phyloP scores from a whole-genome alignment of 116 monocot species.

The Dioscorea cayenensis region DNA sequence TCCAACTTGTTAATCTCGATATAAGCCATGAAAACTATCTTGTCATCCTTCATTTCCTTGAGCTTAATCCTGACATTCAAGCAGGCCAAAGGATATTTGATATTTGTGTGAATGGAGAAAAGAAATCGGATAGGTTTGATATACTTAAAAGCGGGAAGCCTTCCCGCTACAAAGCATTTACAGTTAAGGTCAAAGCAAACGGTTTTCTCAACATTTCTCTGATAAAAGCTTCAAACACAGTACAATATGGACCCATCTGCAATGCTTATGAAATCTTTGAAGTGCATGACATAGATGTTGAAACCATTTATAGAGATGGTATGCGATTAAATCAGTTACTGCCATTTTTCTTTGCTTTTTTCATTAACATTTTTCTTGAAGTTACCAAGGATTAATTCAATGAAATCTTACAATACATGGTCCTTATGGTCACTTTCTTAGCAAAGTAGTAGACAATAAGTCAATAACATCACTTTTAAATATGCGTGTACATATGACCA shows the following conservation, averaged over 20 bases:
- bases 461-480: too few species aligned
- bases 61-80: constrained; percentile 17
- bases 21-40: constrained; percentile 9
- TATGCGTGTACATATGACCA: too few species aligned
- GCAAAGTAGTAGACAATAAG: too few species aligned
- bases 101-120: constrained; percentile 26
- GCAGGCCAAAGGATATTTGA: constrained; percentile 28
- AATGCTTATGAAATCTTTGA: constrained; percentile 38
- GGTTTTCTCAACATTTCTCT: constrained; percentile 32
- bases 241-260: constrained; percentile 33
- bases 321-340: background rate
- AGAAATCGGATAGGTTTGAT: constrained; percentile 20
- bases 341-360: background rate
- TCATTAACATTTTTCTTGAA: background rate
- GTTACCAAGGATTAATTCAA: too few species aligned
- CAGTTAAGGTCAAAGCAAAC: constrained; percentile 13
- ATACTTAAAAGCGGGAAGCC: constrained; percentile 16
- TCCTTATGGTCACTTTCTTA: too few species aligned
- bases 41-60: constrained; percentile 29
- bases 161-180: constrained; percentile 15
- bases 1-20: constrained; percentile 17
- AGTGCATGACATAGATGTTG: constrained; percentile 21
- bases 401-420: too few species aligned
- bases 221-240: constrained; percentile 6
- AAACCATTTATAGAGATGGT: constrained; percentile 28